Percentiles rank a stretch among this genome's conserved stretches.
Conservation (phyloP, 257 asterid genomes). For the Cruciata laevipes region DNA sequence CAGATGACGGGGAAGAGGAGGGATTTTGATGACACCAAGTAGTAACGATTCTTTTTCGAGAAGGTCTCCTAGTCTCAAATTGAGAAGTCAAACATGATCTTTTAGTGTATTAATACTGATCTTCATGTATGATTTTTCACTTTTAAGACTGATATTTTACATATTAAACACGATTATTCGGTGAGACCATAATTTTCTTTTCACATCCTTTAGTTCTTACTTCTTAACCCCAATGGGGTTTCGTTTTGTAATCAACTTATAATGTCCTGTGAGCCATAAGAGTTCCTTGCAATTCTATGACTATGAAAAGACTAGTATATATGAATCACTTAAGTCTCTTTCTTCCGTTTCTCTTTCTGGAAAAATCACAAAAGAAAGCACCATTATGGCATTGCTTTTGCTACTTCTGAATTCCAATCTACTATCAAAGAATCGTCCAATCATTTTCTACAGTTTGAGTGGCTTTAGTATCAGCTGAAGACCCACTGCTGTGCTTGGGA, state of each 20-base stretch:
- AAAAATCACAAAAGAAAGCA: constrained; percentile 2
- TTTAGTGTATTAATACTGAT: no score
- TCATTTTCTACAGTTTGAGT: constrained; percentile 49
- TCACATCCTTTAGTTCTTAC: no score
- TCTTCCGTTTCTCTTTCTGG: not conserved
- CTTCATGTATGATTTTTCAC: no score
- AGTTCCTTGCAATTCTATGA: not conserved
- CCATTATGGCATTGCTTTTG: constrained; percentile 1
- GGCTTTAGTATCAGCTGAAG: constrained; percentile 52
- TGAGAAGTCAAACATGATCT: no score
- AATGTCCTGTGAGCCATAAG: not conserved
- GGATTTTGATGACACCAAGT: constrained; percentile 7
- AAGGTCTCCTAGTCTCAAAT: no score
- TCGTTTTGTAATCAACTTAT: not conserved
- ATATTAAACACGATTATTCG: no score
- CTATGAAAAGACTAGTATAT: not conserved
- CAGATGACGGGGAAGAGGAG: constrained; percentile 5
- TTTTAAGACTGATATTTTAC: no score
- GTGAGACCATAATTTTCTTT: no score
- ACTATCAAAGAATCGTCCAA: constrained; percentile 70
- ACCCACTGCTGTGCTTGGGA: constrained; percentile 50
- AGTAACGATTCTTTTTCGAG: no score
- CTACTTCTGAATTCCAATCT: constrained; percentile 21
- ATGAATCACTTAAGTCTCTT: not conserved
- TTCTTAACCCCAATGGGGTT: no score